phyloP scores from a whole-genome alignment of 768 basidiomycete genomes.

The Boletellus ananiceps region DNA sequence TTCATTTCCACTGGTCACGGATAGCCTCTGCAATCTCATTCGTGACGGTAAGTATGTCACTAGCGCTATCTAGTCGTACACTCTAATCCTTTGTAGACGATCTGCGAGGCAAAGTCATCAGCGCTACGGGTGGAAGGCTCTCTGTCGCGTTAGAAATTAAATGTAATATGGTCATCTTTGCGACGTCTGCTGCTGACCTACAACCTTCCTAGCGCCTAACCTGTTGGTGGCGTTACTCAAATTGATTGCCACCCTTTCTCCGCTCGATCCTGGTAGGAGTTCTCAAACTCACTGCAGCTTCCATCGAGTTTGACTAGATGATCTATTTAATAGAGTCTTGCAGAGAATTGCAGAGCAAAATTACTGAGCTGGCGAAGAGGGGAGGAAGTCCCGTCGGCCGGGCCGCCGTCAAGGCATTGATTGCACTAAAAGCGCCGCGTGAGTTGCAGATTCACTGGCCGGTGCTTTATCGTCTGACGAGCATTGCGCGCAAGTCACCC shows the following conservation, averaged over 20 bases:
- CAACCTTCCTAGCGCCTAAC: neutral
- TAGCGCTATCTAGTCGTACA: neutral
- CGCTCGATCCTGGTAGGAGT: neutral
- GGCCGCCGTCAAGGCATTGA: slow-evolving; percentile 4
- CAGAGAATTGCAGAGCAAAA: neutral
- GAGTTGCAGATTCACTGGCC: neutral
- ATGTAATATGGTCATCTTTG: neutral
- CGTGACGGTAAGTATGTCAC: neutral
- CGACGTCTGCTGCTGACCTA: neutral
- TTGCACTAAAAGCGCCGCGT: neutral
- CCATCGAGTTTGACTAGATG: neutral
- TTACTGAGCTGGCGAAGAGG: neutral
- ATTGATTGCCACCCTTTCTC: slow-evolving; percentile 1
- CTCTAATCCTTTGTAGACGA: neutral
- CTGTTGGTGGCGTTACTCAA: slow-evolving; percentile 1
- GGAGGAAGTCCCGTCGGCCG: neutral
- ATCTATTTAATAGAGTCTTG: neutral
- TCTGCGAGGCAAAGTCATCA: neutral
- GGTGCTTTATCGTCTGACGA: neutral
- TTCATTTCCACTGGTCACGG: too few relatives aligned
- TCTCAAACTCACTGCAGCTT: neutral
- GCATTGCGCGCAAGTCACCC: neutral
- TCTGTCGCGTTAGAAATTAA: slow-evolving; percentile 1
- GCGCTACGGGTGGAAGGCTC: neutral
- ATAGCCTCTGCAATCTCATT: too few relatives aligned